Percentiles rank a stretch among this genome's conserved stretches.
Conservation (phyloP, 805 yeast genomes). For the Ogataea polymorpha region DNA sequence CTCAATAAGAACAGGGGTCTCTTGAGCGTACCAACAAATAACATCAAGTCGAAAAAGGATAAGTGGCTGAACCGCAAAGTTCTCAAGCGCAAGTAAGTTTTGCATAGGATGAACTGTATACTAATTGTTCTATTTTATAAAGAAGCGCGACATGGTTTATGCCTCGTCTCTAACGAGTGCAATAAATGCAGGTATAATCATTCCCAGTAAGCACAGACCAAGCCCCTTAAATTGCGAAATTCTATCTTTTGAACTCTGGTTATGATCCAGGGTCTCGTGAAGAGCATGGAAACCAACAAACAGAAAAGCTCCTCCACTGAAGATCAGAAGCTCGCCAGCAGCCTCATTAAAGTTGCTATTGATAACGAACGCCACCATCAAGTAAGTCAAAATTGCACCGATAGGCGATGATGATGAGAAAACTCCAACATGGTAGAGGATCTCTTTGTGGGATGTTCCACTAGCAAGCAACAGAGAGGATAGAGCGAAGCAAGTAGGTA, state of each 20-base stretch:
- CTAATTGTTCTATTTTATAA: neutral
- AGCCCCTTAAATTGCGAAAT: conserved; percentile 13
- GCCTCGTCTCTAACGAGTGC: conserved; percentile 25
- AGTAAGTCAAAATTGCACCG: conserved; percentile 51
- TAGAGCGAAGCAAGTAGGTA: conserved; percentile 73
- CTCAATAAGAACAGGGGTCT: conserved; percentile 20
- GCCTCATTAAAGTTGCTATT: conserved; percentile 30
- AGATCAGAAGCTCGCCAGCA: conserved; percentile 52
- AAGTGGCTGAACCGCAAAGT: conserved; percentile 30
- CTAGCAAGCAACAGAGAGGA: conserved; percentile 49
- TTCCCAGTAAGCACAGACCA: conserved; percentile 25
- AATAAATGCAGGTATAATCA: conserved; percentile 28
- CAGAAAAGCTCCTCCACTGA: conserved; percentile 71
- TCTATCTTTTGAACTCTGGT: neutral
- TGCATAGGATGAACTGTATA: neutral
- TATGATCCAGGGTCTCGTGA: conserved; percentile 36
- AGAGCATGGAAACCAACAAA: conserved; percentile 69
- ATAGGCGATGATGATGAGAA: conserved; percentile 64
- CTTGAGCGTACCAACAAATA: conserved; percentile 24
- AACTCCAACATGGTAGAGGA: conserved; percentile 45
- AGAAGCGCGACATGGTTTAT: conserved; percentile 3
- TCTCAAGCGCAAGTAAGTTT: conserved; percentile 16
- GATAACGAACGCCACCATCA: conserved; percentile 12
- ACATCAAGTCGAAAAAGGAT: conserved; percentile 20
- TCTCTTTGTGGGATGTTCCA: conserved; percentile 26